phyloP scores from a whole-genome alignment of 352 stramenopile genomes.

The Phytophthora citricola region DNA sequence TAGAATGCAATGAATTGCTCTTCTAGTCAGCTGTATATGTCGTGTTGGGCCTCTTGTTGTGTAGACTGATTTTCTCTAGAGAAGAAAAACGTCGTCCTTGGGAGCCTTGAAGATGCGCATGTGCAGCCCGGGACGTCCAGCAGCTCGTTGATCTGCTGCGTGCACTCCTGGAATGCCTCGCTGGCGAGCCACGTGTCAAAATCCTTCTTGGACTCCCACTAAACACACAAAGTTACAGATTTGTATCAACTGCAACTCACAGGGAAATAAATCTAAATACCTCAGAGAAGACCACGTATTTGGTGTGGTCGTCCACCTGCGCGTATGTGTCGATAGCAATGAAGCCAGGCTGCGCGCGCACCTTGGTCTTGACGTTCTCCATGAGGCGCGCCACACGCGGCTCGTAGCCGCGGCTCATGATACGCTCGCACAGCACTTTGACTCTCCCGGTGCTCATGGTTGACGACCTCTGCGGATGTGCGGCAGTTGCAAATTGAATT shows the following conservation, averaged over 20 bases:
- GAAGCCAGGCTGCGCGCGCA: slow-evolving; percentile 76
- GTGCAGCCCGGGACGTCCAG: slow-evolving; percentile 83
- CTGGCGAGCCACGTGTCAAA: slow-evolving; percentile 84
- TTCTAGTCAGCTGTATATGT: slow-evolving; percentile 18
- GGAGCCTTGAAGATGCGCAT: slow-evolving; percentile 83
- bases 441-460: slow-evolving; percentile 50
- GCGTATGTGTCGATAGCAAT: slow-evolving; percentile 82
- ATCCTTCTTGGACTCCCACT: slow-evolving; percentile 84
- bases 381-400: slow-evolving; percentile 84
- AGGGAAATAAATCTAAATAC: slow-evolving; percentile 30
- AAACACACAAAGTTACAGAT: slow-evolving; percentile 1
- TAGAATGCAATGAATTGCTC: slow-evolving; percentile 27
- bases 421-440: slow-evolving; percentile 84
- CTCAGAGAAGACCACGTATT: slow-evolving; percentile 92
- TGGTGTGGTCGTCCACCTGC: slow-evolving; percentile 81
- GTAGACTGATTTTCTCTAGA: slow-evolving; percentile 37
- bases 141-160: slow-evolving; percentile 84
- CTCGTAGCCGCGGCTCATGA: slow-evolving; percentile 90
- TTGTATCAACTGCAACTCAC: slow-evolving; percentile 1
- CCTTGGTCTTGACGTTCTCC: slow-evolving; percentile 86
- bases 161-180: slow-evolving; percentile 82
- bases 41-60: neutral
- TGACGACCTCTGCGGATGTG: neutral
- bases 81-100: slow-evolving; percentile 86
- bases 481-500: too few relatives aligned